Percentiles rank a stretch among this genome's conserved stretches.
Conservation (phyloP, 345 rosid species). For the Aurinia saxatilis region DNA sequence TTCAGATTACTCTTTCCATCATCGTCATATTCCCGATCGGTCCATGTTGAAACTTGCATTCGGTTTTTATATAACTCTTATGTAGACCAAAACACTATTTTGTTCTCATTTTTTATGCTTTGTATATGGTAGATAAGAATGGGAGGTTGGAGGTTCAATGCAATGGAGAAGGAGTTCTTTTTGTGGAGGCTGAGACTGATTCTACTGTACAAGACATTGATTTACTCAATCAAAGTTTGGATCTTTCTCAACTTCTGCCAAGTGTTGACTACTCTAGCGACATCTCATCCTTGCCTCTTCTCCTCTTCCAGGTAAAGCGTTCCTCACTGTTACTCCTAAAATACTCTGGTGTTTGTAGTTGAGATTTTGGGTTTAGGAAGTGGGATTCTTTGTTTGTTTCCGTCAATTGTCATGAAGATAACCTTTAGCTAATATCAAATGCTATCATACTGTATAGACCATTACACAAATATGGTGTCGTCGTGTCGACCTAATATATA, state of each 20-base stretch:
- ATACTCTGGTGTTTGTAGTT: too few relatives aligned
- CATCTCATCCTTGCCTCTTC: constrained; percentile 28
- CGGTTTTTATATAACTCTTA: background rate
- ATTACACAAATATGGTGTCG: too few relatives aligned
- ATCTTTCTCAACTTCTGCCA: constrained; percentile 25
- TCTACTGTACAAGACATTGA: constrained; percentile 17
- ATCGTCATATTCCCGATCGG: too few relatives aligned
- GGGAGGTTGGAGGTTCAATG: constrained; percentile 39
- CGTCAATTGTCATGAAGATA: background rate
- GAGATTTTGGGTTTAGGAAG: background rate
- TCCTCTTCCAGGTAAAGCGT: constrained; percentile 28
- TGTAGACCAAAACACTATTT: background rate
- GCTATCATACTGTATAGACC: background rate
- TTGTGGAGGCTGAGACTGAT: constrained; percentile 29
- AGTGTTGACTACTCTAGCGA: constrained; percentile 22
- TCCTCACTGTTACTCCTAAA: background rate
- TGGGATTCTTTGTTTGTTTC: background rate
- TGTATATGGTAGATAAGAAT: constrained; percentile 16
- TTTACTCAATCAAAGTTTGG: constrained; percentile 6
- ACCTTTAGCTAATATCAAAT: background rate
- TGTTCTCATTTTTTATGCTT: background rate
- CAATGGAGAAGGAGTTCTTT: constrained; percentile 36
- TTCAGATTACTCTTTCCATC: too few relatives aligned
- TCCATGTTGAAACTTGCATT: too few relatives aligned
- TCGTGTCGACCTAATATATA: background rate